Evolutionary conservation across 495 filamentous ascomycete species (phyloP), one percentile per base, ranked within the genome.

Genomic region (Penicillium roqueforti): DNA sequence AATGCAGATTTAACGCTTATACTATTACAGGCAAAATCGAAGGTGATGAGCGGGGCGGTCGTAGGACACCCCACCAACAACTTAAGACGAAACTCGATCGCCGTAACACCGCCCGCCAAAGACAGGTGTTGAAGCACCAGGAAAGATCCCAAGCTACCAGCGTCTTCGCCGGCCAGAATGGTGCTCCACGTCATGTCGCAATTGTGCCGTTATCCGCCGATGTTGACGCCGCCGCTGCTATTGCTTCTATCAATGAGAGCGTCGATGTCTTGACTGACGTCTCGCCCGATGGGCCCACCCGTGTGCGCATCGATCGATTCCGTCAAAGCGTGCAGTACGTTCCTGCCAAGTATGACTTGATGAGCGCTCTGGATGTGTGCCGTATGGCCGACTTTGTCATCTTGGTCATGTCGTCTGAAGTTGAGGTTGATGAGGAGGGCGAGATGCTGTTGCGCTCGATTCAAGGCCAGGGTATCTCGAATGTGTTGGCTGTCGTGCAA

Each of bases 61-160:
- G 92, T 54, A 95, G 89, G 71, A 95, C 92, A 38, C 87, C 87
- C 54, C 90, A 97, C 69, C 95, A 97, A 67, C 89, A 96, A 73
- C 80, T 95, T 67, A 95, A 95, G 89, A 95, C 92, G 32, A 98
- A 96, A 73, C 76, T 98, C 69, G 90, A 95, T 72, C 87, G 93
- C 31, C 82, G 88, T 62, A 96, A 98, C 71, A 89, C 92, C 75
- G 87, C 88, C 42, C 90, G 90, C 61, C 93, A 98, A 75, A 82
- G 83, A 64, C 87, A 91, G 58, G 78, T 82, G 57, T 72, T 80
- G 57, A 96, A 97, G 71, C 84, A 91, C 53, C 83, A 83, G 55
- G 88, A 93, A 60, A 85, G 90, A 62, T 74, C 82, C 43, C 86
- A 84, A 40, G 85, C 87, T 31, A 81, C 80, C 0, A 91, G 83